Conservation (phyloP, 164 flowering plant species). For the Vitis riparia region DNA sequence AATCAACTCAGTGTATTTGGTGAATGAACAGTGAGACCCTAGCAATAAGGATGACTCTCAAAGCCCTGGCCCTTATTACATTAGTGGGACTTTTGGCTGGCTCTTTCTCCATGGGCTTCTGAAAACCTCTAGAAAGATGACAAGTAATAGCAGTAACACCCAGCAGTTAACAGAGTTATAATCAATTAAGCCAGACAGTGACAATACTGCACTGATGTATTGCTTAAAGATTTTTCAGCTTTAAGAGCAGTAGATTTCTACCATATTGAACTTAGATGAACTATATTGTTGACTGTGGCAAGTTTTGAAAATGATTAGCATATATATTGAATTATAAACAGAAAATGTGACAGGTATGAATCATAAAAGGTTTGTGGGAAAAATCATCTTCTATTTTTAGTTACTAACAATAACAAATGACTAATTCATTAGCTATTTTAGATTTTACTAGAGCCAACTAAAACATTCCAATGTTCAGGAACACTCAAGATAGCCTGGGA, state of each 20-base stretch:
- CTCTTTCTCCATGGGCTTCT: background rate
- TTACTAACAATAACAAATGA: background rate
- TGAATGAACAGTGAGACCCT: background rate
- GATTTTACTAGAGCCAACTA: background rate
- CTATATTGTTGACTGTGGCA: too few species aligned
- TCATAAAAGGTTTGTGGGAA: background rate
- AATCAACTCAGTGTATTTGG: background rate
- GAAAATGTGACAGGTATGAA: too few species aligned
- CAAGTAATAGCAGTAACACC: background rate
- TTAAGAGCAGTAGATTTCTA: too few species aligned
- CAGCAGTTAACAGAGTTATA: background rate
- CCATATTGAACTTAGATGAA: too few species aligned
- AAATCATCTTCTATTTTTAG: background rate
- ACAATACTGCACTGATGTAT: background rate
- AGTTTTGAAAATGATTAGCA: too few species aligned
- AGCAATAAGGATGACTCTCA: too few species aligned
- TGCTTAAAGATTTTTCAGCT: too few species aligned
- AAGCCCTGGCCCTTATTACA: too few species aligned
- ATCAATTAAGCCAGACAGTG: background rate
- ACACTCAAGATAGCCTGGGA: background rate
- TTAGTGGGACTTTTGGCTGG: too few species aligned
- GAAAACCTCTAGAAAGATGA: background rate
- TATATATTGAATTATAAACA: too few species aligned
- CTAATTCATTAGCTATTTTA: too few species aligned
- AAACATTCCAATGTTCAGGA: background rate